Evolutionary conservation across 352 stramenopile species (phyloP).

Genomic region (Pythium brassicae): DNA sequence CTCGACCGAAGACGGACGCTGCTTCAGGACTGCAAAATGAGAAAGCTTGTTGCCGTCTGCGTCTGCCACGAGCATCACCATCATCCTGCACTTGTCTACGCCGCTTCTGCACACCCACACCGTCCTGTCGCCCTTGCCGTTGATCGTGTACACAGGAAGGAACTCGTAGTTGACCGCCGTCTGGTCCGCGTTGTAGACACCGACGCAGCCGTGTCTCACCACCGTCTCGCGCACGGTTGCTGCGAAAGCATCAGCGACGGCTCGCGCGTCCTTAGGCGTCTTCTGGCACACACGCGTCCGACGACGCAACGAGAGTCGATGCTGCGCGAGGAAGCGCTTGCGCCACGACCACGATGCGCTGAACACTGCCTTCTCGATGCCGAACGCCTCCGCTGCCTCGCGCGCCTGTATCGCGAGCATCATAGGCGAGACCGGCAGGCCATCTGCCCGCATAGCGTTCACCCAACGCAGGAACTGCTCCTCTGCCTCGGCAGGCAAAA

Average conservation of each 20-base stretch:
- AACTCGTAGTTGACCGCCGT: slow-evolving; percentile 23
- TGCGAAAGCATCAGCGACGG: neutral
- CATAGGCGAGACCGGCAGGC: neutral
- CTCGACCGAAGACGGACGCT: slow-evolving; percentile 3
- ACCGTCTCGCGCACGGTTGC: neutral
- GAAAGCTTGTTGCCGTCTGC: slow-evolving; percentile 11
- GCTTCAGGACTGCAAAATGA: slow-evolving; percentile 22
- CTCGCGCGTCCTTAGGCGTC: neutral
- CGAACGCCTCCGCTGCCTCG: neutral
- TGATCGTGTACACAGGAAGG: slow-evolving; percentile 16
- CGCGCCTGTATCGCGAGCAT: neutral
- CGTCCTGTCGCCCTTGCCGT: slow-evolving; percentile 6
- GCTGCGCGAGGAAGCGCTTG: neutral
- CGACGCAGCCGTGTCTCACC: slow-evolving; percentile 5
- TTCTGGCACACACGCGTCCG: neutral
- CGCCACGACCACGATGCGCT: neutral
- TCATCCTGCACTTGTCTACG: slow-evolving; percentile 17
- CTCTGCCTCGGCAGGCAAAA: no score
- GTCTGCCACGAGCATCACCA: slow-evolving; percentile 13
- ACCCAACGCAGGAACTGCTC: no score
- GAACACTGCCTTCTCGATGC: neutral
- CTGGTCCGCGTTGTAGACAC: slow-evolving; percentile 18
- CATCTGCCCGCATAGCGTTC: no score
- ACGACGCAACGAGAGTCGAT: neutral
- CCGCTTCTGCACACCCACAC: slow-evolving; percentile 19